These are phyloP conservation scores for Suillus spraguei DNA, from an alignment of 768 basidiomycete genomes.

Conservation along the genomic window DNA sequence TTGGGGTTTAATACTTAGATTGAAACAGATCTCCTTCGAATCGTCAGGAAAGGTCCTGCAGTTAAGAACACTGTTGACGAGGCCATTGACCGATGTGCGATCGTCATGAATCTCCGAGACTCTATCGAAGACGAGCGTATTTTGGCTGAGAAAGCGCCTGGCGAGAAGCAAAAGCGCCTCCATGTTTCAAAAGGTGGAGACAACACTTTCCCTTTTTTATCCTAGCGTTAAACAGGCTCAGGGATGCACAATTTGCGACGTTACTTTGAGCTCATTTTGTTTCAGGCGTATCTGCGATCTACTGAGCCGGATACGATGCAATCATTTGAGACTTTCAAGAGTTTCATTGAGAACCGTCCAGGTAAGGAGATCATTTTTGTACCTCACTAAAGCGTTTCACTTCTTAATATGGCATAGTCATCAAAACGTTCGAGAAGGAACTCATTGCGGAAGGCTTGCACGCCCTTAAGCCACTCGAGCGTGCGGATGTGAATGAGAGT, in stretches of 20 bases:
- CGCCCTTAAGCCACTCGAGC: slow-evolving; percentile 80
- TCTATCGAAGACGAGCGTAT: slow-evolving; percentile 83
- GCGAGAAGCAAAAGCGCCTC: slow-evolving; percentile 65
- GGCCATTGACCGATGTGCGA: slow-evolving; percentile 83
- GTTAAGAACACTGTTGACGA: slow-evolving; percentile 89
- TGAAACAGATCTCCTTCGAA: slow-evolving; percentile 71
- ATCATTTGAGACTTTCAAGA: slow-evolving; percentile 76
- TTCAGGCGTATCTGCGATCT: slow-evolving; percentile 88
- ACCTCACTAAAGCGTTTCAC: not conserved
- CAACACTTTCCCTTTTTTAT: not conserved
- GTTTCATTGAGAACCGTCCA: slow-evolving; percentile 82
- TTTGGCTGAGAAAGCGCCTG: slow-evolving; percentile 75
- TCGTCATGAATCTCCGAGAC: slow-evolving; percentile 84
- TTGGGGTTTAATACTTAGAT: slow-evolving; percentile 10
- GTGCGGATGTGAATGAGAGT: slow-evolving; percentile 64
- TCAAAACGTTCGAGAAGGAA: slow-evolving; percentile 95
- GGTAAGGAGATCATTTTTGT: slow-evolving; percentile 46
- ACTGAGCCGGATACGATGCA: slow-evolving; percentile 78
- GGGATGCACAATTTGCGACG: slow-evolving; percentile 81
- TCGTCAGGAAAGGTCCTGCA: slow-evolving; percentile 81
- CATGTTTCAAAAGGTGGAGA: slow-evolving; percentile 73
- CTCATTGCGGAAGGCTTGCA: slow-evolving; percentile 76
- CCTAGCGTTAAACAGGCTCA: slow-evolving; percentile 25
- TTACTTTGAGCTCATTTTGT: slow-evolving; percentile 85
- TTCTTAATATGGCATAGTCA: slow-evolving; percentile 53